These are phyloP conservation scores for Torulaspora maleeae DNA, from an alignment of 805 yeast genomes.

Conservation along the genomic window DNA sequence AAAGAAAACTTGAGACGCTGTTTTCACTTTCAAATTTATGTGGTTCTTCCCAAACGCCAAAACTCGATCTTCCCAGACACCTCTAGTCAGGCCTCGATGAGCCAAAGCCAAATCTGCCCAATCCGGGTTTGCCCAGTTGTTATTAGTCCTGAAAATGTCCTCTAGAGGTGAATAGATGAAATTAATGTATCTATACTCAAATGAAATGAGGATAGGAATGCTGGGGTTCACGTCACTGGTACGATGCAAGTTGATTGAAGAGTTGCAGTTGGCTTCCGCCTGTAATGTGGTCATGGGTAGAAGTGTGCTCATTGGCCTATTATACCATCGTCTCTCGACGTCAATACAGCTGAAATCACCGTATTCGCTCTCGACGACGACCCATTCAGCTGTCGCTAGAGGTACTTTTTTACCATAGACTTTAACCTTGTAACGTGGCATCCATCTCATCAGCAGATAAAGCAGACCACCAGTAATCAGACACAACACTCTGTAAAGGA, in stretches of 20 bases:
- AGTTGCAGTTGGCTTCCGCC: constrained; percentile 21
- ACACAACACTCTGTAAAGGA: constrained; percentile 52
- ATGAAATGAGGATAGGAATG: constrained; percentile 63
- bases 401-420: constrained; percentile 63
- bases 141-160: constrained; percentile 77
- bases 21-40: constrained; percentile 70
- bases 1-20: constrained; percentile 57
- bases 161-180: constrained; percentile 82
- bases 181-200: constrained; percentile 78
- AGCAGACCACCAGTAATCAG: constrained; percentile 63
- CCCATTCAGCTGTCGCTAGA: constrained; percentile 84
- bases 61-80: constrained; percentile 60
- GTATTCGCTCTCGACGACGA: constrained; percentile 87
- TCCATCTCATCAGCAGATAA: constrained; percentile 76
- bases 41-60: constrained; percentile 74
- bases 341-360: constrained; percentile 69
- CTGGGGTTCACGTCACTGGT: constrained; percentile 35
- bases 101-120: constrained; percentile 62
- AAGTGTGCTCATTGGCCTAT: constrained; percentile 66
- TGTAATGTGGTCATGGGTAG: constrained; percentile 37
- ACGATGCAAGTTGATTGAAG: constrained; percentile 21
- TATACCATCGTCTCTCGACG: constrained; percentile 58
- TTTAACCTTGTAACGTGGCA: constrained; percentile 68
- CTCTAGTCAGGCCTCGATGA: constrained; percentile 64
- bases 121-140: constrained; percentile 76